Evolutionary conservation across 768 basidiomycete species (phyloP), one percentile per base, ranked within the genome.

Genomic region (Nidularia pulvinata): DNA sequence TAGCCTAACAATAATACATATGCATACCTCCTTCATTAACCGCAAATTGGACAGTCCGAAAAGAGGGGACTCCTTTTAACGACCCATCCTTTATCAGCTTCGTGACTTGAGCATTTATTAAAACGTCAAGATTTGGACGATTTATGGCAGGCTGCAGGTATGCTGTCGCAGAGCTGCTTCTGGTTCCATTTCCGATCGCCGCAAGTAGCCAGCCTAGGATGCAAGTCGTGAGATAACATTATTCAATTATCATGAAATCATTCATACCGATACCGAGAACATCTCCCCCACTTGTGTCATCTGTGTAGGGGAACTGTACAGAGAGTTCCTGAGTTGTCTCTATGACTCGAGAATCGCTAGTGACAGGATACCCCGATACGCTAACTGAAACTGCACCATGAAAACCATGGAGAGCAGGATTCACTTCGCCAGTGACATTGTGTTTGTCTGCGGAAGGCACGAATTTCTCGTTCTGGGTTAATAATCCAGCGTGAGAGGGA

Each of bases 211-310:
- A 46, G 13, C n/a, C 45, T 46, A n/a, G 10, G 7, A 10, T 4
- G 13, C 45, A 46, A 10, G 22, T 46, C 22, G 25, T 46, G 22
- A 25, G 10, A 6, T 7, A 46, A 14, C 22, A 25, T n/a, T 25
- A 25, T 11, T 16, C 7, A 46, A 11, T 46, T n/a, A 25, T 33
- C 9, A 10, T 49, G 9, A 5, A 36, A 9, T 25, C 11, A 5
- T 25, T 10, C 22, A 10, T 46, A 46, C 45, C 14, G 22, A 46
- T 22, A 14, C 45, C 45, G 10, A 46, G 25, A 10, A 22, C 56
- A 9, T 55, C 55, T 16, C 72, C 72, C 13, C 59, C 58, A 53
- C 72, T 71, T 43, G 61, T 56, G 59, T 74, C 72, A 22, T 55
- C 34, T 48, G 66, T 69, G 55, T 56, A 71, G 1, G 66, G 61